Evolutionary conservation across 768 basidiomycete genomes (phyloP).

Genomic region (Dacryopinax spathularia): DNA sequence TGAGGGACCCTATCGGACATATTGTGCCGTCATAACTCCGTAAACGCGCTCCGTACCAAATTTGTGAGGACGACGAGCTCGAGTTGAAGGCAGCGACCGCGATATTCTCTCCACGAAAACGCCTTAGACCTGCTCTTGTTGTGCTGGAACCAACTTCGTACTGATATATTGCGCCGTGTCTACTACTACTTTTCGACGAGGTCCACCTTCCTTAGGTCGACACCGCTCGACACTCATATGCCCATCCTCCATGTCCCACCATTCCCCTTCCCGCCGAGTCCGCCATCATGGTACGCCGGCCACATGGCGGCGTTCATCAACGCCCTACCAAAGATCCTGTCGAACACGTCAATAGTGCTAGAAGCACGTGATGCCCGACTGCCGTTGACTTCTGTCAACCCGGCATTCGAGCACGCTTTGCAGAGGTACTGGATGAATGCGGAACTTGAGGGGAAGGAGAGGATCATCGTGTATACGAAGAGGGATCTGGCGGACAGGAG

Average conservation of each 20-base stretch:
- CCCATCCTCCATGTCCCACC: constrained; percentile 9
- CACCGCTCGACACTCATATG: background rate
- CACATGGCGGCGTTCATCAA: constrained; percentile 85
- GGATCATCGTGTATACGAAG: constrained; percentile 85
- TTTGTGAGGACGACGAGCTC: background rate
- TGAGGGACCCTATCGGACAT: background rate
- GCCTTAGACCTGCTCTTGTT: no score
- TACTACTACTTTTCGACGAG: background rate
- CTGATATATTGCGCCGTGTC: no score
- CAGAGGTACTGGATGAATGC: constrained; percentile 13
- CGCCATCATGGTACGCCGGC: constrained; percentile 90
- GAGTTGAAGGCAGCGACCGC: background rate
- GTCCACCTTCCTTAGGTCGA: background rate
- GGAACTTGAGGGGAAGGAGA: constrained; percentile 48
- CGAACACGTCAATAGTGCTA: constrained; percentile 78
- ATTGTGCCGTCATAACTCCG: background rate
- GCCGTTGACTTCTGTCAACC: constrained; percentile 87
- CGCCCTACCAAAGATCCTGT: constrained; percentile 58
- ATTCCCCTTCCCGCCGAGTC: constrained; percentile 42
- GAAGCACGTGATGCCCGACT: constrained; percentile 88
- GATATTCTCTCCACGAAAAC: no score
- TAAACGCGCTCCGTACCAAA: background rate
- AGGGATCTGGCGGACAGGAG: constrained; percentile 78
- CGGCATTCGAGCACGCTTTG: constrained; percentile 54
- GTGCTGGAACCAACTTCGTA: no score